phyloP scores from a whole-genome alignment of 2,329 filamentous ascomycete species.

The Botrytis aclada region DNA sequence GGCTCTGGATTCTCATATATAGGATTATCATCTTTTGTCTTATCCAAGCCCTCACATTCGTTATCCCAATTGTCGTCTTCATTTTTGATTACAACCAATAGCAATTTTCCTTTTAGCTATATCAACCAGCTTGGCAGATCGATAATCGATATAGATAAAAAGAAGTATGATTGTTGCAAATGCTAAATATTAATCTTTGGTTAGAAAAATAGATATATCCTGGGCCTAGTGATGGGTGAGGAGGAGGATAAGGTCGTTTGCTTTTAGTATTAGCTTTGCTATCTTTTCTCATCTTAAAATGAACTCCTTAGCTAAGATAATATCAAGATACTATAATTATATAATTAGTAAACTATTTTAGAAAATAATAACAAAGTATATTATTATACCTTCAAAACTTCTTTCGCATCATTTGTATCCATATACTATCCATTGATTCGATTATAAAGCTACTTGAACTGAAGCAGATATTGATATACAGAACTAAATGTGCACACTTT shows the following conservation, averaged over 20 bases:
- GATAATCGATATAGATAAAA: too few relatives aligned
- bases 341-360: constrained; percentile 1
- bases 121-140: too few relatives aligned
- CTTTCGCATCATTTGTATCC: constrained; percentile 25
- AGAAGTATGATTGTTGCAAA: too few relatives aligned
- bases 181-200: too few relatives aligned
- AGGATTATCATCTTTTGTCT: too few relatives aligned
- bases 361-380: background rate
- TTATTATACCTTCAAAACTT: constrained; percentile 20
- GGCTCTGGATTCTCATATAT: too few relatives aligned
- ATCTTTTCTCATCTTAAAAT: constrained; percentile 21
- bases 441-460: constrained; percentile 32
- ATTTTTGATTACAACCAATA: too few relatives aligned
- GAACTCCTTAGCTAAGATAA: constrained; percentile 19
- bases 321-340: constrained; percentile 22
- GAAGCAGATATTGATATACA: constrained; percentile 2
- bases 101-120: too few relatives aligned
- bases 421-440: constrained; percentile 24
- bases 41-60: too few relatives aligned
- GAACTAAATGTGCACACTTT: constrained; percentile 19
- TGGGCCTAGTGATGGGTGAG: constrained; percentile 6
- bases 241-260: constrained; percentile 24
- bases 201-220: background rate
- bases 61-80: too few relatives aligned
- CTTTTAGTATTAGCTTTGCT: constrained; percentile 24